These are phyloP conservation scores for Psilocybe subaeruginosa DNA, from an alignment of 768 basidiomycete species.

Conservation along the genomic window DNA sequence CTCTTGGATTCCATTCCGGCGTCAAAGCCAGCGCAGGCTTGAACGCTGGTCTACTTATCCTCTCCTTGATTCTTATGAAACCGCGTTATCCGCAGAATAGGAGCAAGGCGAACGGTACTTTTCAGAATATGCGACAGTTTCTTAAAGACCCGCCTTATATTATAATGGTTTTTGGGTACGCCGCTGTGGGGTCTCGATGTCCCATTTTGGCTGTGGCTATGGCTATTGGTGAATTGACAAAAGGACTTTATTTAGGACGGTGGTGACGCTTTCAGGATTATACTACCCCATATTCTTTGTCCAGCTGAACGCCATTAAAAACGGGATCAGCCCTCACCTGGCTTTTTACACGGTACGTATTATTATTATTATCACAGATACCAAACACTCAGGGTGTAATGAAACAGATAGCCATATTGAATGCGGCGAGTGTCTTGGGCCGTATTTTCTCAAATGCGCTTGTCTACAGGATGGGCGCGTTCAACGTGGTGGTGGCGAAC, in stretches of 20 bases:
- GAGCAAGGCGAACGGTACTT: slow-evolving; percentile 30
- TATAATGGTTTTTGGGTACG: slow-evolving; percentile 41
- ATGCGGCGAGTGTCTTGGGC: slow-evolving; percentile 50
- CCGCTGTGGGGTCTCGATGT: not conserved
- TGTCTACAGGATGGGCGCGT: slow-evolving; percentile 40
- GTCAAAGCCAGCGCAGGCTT: slow-evolving; percentile 53
- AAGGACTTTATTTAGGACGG: slow-evolving; percentile 26
- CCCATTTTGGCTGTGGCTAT: not conserved
- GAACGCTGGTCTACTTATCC: slow-evolving; percentile 35
- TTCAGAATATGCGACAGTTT: slow-evolving; percentile 34
- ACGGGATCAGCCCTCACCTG: slow-evolving; percentile 45
- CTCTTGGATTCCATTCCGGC: slow-evolving; percentile 54
- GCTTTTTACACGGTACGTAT: slow-evolving; percentile 58
- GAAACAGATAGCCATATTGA: slow-evolving; percentile 52
- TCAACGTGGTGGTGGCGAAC: slow-evolving; percentile 41
- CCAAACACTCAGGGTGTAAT: not conserved
- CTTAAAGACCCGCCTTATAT: slow-evolving; percentile 48
- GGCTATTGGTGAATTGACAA: not conserved
- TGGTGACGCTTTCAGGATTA: slow-evolving; percentile 38
- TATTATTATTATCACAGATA: slow-evolving; percentile 1
- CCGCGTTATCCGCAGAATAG: slow-evolving; percentile 43
- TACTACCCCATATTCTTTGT: slow-evolving; percentile 60
- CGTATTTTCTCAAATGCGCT: slow-evolving; percentile 48
- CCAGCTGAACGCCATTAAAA: slow-evolving; percentile 53
- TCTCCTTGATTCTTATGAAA: slow-evolving; percentile 42